Base-by-base conservation (phyloP, 73 alveolate species). In the Paramecium pentaurelia region DNA sequence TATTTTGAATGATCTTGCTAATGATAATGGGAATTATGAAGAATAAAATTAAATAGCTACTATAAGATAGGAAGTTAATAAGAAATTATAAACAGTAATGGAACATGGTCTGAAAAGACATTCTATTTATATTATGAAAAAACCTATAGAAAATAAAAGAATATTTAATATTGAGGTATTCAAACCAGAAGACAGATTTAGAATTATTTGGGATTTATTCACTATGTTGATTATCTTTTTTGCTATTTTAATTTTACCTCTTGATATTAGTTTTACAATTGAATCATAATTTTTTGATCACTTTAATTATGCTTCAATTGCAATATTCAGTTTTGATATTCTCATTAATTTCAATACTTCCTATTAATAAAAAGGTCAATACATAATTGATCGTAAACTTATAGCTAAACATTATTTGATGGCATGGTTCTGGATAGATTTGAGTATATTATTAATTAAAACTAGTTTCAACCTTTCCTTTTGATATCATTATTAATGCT, bases 401-500 rank as follows among this genome's bases (percentile, higher is more conserved):
- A 77, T 77, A 4, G 89, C 89, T 8, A 18, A 38, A 27, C n/a
- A 77, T 9, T 96, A 96, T 70, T 20, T 96, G 8, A 88, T 64
- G 60, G 93, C 94, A 6, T 96, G 98, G 98, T 95, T 96, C 44
- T 49, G 94, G 77, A 49, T 95, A 18, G 98, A 95, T 68, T 77
- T 77, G 38, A 11, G 86, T 71, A 71, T 71, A 1, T 22, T 71
- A 4, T 25, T 32, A 1, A 32, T 60, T 27, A 22, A 32, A 0
- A 9, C 16, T 94, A 54, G 60, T 93, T 5, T 92, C 97, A 16
- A 64, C 96, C 0, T 93, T 95, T 40, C 98, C 98, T 14, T 95
- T 93, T 86, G 88, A 88, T 94, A 37, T 93, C 89, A 90, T 93
- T 11, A 45, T 94, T 28, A 71, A 60, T 40, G 95, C 34, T 14